Base-by-base conservation (phyloP, 768 basidiomycete genomes). In the Agaricus sinodeliciosus region DNA sequence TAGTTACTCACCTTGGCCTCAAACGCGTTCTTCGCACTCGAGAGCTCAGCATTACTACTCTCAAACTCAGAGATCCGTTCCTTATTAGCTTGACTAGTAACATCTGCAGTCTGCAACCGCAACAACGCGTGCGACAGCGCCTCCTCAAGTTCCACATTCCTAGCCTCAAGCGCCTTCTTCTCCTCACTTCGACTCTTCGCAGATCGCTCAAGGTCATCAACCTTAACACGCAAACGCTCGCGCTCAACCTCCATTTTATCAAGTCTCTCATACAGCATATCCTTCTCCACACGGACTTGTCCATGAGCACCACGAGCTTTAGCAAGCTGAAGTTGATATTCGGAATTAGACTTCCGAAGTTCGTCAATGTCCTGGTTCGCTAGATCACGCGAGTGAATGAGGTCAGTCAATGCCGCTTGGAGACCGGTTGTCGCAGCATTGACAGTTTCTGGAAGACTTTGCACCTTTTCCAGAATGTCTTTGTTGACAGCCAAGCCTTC, bases 251-350 rank as follows among this genome's bases (percentile, higher is more conserved):
- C 89, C 0, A 72, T 72, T 19, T 71, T 70, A 19, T 65, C 68
- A 27, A 88, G 67, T 57, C 86, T 85, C 57, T 90, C 86, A 18
- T 61, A 67, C 43, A 90, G 64, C 35, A 79, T 69, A 45, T 91
- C 90, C 68, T 90, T 93, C 72, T 93, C 90, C 12, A 87, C 87
- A 13, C 87, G 81, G 4, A 86, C 77, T 62, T 87, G 84, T 0
- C 88, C 87, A 59, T 89, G 84, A 12, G 82, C 81, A 18, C 82
- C 80, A 49, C 87, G 84, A 46, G 90, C 85, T 67, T 88, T 89
- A 11, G 81, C 78, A 9, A 92, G 60, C 60, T 90, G 85, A 31
- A 82, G 70, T 60, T 90, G 87, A 45, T 81, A 73, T 6, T 91
- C 89, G 7, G 77, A 70, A 63, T 88, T 90, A 15, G 72, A 60